Conservation (phyloP, 768 basidiomycete species). For the Pholiota microspora region DNA sequence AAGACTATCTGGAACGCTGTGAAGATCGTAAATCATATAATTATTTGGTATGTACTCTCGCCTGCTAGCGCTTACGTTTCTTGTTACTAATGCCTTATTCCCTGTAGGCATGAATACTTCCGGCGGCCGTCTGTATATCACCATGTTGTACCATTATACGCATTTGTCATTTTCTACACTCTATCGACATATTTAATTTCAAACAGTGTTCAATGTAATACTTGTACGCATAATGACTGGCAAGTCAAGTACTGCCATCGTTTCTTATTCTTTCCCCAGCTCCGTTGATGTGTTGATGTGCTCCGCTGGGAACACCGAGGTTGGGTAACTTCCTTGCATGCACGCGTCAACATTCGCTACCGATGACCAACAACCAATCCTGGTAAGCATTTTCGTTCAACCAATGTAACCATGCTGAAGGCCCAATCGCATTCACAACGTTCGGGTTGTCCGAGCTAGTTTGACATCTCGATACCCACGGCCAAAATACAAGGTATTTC, state of each 20-base stretch:
- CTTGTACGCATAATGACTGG: too few relatives aligned
- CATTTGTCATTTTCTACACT: conserved; percentile 1
- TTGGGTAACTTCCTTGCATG: background rate
- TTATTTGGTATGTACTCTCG: conserved; percentile 15
- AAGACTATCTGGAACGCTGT: conserved; percentile 92
- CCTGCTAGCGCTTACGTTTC: background rate
- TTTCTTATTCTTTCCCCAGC: too few relatives aligned
- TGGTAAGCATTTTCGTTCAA: background rate
- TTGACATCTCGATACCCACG: background rate
- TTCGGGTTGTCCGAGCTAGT: background rate
- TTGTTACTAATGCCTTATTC: background rate
- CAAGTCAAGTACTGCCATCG: too few relatives aligned
- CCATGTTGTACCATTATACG: conserved; percentile 4
- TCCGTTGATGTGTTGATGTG: background rate
- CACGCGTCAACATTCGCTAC: too few relatives aligned
- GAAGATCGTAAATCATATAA: conserved; percentile 88
- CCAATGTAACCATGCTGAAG: background rate
- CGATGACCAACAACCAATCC: too few relatives aligned
- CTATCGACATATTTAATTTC: too few relatives aligned
- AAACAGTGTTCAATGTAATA: background rate
- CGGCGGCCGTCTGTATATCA: background rate
- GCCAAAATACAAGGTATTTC: background rate
- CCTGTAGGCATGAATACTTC: conserved; percentile 1
- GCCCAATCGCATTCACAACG: background rate
- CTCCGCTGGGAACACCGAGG: background rate